Conservation (phyloP, 2,329 filamentous ascomycete species). For the Clonostachys rosea region DNA sequence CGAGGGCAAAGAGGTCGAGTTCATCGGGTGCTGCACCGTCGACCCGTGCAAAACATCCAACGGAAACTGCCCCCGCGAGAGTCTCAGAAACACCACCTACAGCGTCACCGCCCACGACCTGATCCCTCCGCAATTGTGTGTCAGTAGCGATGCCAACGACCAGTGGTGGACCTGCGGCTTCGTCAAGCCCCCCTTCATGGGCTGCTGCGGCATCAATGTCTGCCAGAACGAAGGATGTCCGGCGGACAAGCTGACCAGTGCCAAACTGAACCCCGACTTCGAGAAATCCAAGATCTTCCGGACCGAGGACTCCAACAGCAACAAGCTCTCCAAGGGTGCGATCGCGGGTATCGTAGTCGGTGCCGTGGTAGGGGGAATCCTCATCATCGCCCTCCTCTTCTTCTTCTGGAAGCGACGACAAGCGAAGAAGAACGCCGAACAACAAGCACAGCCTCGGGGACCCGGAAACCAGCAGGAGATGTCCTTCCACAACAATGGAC, state of each 20-base stretch:
- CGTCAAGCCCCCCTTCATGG: conserved; percentile 19
- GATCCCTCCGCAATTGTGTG: conserved; percentile 19
- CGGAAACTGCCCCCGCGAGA: conserved; percentile 22
- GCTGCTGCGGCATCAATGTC: conserved; percentile 24
- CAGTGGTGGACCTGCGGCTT: conserved; percentile 21
- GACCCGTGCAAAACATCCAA: conserved; percentile 22
- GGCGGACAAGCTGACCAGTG: not conserved
- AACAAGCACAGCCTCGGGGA: not conserved
- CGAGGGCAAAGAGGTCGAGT: conserved; percentile 17
- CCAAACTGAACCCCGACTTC: conserved; percentile 3
- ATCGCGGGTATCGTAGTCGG: conserved; percentile 23
- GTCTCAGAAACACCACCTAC: conserved; percentile 17
- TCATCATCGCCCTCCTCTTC: not conserved
- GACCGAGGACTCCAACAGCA: not conserved
- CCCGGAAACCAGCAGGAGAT: not conserved
- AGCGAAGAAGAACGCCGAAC: not conserved
- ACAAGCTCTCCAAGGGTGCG: conserved; percentile 15
- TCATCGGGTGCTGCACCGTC: conserved; percentile 33
- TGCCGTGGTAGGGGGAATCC: not conserved
- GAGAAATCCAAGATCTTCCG: conserved; percentile 3
- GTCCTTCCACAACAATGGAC: not conserved
- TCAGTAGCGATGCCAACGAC: conserved; percentile 4
- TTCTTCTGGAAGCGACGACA: conserved; percentile 1
- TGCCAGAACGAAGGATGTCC: conserved; percentile 12
- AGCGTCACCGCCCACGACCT: conserved; percentile 12